Base-by-base conservation (phyloP, 768 basidiomycete genomes). In the Hericium rajendrae region DNA sequence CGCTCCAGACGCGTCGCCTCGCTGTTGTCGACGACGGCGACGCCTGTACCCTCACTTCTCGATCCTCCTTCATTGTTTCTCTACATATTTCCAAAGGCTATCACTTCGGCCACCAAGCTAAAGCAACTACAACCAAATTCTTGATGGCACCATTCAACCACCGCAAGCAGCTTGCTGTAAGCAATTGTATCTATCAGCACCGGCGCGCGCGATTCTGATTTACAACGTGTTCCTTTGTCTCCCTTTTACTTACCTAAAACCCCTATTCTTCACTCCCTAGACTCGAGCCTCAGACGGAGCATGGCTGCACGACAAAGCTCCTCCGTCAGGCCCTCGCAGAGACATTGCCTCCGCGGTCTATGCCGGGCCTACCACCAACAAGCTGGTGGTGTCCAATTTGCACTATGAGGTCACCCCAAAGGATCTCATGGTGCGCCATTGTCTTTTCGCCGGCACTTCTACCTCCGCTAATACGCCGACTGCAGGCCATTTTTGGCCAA, bases 361-460 rank as follows among this genome's bases (percentile, higher is more conserved):
- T 8, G 43, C 43, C 18, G 16, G n/a, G 18, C 13, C 43, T 46
- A 20, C 46, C 41, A 57, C 38, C 59, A 62, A 37, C 51, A 62
- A 83, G 67, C 81, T 94, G 62, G 69, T 88, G 60, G 86, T 95
- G 63, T 83, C 88, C 65, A 92, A 92, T 69, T 66, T 97, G 62
- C 94, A 97, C 73, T 97, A 95, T 64, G 93, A 95, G 65, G 82
- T 97, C 46, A 88, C 86, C 56, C 81, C 88, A 66, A 86, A 86
- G 76, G 93, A 95, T 74, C 77, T 95, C 51, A 86, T 78, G 73
- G 94, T 95, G 63, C 67, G 90, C 73, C 28, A 37, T 39, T 57
- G 55, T 53, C 49, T 54, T 32, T 26, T 32, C 8, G 46, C 43
- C 28, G 40, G 54, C 40, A 26, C 52, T 37, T 57, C 11, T 49